phyloP scores from a whole-genome alignment of 2,329 filamentous ascomycete genomes.

The Graphiopsis chlorocephala region DNA sequence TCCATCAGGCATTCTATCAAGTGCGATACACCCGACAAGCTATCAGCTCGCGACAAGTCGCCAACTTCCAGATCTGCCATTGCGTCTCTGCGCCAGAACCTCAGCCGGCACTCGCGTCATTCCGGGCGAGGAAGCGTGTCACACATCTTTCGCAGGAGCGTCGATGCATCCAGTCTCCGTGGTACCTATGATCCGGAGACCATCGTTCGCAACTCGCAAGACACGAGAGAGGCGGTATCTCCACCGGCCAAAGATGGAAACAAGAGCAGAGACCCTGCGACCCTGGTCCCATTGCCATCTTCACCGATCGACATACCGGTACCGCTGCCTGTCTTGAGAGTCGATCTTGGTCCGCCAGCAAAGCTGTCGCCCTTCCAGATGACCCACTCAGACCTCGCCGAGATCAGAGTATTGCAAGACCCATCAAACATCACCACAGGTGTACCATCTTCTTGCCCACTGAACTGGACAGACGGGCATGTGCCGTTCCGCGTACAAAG shows the following conservation, averaged over 20 bases:
- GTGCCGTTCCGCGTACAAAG: not conserved
- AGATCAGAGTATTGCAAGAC: constrained; percentile 6
- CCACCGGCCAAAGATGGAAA: not conserved
- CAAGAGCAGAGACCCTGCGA: not conserved
- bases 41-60: not conserved
- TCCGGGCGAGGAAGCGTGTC: constrained; percentile 10
- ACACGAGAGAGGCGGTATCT: not conserved
- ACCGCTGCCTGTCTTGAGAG: constrained; percentile 20
- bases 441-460: not conserved
- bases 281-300: constrained; percentile 5
- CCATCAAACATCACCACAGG: constrained; percentile 6
- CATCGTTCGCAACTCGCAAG: constrained; percentile 2
- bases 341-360: constrained; percentile 25
- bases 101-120: constrained; percentile 9
- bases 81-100: constrained; percentile 15
- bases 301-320: constrained; percentile 27
- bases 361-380: constrained; percentile 19
- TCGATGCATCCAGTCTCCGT: constrained; percentile 8
- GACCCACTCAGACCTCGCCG: not conserved
- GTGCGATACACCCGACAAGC: not conserved
- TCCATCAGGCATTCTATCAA: not conserved
- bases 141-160: not conserved
- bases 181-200: constrained; percentile 8
- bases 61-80: constrained; percentile 1
- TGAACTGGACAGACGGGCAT: not conserved